Percentiles rank a stretch among this genome's conserved stretches.
phyloP scores from a whole-genome alignment of 2,329 filamentous ascomycete genomes.

The Chaetomiaceae sp. region DNA sequence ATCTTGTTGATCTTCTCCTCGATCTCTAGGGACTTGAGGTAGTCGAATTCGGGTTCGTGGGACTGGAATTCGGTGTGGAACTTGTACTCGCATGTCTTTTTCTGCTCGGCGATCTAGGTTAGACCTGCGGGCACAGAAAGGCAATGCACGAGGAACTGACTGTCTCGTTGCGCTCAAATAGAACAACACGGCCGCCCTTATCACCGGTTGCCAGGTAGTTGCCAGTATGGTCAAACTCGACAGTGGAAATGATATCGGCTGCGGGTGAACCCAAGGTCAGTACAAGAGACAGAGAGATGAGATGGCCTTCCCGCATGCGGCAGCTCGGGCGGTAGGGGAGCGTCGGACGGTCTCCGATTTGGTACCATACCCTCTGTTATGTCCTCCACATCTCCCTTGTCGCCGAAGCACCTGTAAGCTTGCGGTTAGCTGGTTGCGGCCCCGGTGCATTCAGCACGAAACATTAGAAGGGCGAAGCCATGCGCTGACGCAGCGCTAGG shows the following conservation, averaged over 20 bases:
- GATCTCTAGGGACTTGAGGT: conserved; percentile 97
- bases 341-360: conserved; percentile 1
- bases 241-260: conserved; percentile 89
- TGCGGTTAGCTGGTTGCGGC: conserved; percentile 9
- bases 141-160: no score
- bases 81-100: conserved; percentile 99
- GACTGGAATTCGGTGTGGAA: conserved; percentile 99
- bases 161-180: conserved; percentile 93
- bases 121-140: no score
- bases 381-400: conserved; percentile 98
- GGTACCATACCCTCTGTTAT: conserved; percentile 78
- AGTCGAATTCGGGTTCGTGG: conserved; percentile 98
- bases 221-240: conserved; percentile 84
- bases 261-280: conserved; percentile 19
- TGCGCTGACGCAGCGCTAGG: no score
- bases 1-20: conserved; percentile 99
- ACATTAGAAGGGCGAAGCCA: no score
- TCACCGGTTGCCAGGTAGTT: conserved; percentile 88
- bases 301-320: neutral
- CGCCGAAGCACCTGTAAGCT: conserved; percentile 80
- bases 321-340: neutral
- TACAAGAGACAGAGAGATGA: neutral
- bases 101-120: conserved; percentile 52
- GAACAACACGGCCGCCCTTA: conserved; percentile 77
- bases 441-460: no score